phyloP scores from a whole-genome alignment of 148 eudicot genomes.

The Heliosperma pusillum region DNA sequence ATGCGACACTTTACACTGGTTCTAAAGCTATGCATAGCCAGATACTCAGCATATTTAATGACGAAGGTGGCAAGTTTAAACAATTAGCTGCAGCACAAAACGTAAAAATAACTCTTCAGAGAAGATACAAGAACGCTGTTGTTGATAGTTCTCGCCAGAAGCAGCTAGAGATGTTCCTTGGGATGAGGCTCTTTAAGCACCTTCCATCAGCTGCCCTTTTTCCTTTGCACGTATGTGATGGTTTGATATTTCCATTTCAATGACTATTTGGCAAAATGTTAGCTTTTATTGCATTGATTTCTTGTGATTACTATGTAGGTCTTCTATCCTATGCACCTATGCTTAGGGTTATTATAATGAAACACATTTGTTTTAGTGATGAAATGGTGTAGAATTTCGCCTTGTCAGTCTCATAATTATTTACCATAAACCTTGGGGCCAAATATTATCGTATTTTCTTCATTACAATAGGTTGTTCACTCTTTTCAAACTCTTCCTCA shows the following conservation, averaged over 20 bases:
- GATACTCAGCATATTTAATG: constrained; percentile 85
- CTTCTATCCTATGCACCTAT: too few relatives aligned
- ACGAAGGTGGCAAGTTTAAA: constrained; percentile 88
- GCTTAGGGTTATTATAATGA: neutral
- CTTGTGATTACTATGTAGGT: neutral
- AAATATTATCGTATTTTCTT: too few relatives aligned
- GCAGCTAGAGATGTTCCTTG: constrained; percentile 92
- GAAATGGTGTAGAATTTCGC: too few relatives aligned
- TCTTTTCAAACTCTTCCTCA: too few relatives aligned
- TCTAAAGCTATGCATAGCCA: constrained; percentile 99
- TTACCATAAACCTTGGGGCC: too few relatives aligned
- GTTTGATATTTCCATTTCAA: neutral
- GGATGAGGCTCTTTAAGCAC: constrained; percentile 87
- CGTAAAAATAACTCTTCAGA: constrained; percentile 82
- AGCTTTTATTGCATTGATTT: constrained; percentile 1
- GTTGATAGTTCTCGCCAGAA: constrained; percentile 97
- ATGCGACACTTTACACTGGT: constrained; percentile 95
- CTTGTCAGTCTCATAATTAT: too few relatives aligned
- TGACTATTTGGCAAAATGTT: constrained; percentile 5
- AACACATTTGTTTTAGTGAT: neutral
- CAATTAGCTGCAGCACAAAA: constrained; percentile 98
- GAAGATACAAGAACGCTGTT: constrained; percentile 88
- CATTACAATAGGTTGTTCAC: too few relatives aligned
- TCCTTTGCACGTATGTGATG: constrained; percentile 67
- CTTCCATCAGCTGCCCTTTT: constrained; percentile 69